Conservation (phyloP, 768 basidiomycete species). For the Macrolepiota albuminosa region DNA sequence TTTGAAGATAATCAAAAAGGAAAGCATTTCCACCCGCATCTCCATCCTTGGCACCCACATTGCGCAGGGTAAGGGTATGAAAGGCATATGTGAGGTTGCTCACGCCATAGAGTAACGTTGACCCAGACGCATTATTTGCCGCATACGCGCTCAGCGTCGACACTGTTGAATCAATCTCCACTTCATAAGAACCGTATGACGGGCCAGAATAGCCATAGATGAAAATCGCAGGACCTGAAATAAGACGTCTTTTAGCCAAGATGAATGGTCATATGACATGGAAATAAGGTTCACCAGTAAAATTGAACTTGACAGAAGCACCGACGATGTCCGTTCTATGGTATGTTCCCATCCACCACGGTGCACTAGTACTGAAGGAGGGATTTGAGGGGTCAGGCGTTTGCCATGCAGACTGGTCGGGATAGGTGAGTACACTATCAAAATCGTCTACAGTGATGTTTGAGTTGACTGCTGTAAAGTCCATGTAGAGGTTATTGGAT, state of each 20-base stretch:
- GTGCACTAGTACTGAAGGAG: slow-evolving; percentile 26
- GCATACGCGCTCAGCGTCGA: slow-evolving; percentile 28
- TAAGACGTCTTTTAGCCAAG: neutral
- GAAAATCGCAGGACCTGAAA: slow-evolving; percentile 36
- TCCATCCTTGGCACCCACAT: slow-evolving; percentile 31
- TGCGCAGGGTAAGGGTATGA: slow-evolving; percentile 36
- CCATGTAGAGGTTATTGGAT: slow-evolving; percentile 23
- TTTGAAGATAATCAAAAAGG: slow-evolving; percentile 37
- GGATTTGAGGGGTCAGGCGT: slow-evolving; percentile 43
- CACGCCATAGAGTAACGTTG: slow-evolving; percentile 28
- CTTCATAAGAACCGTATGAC: slow-evolving; percentile 36
- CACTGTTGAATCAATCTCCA: slow-evolving; percentile 29
- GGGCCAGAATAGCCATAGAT: slow-evolving; percentile 40
- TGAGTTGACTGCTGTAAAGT: slow-evolving; percentile 35
- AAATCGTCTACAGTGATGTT: slow-evolving; percentile 47
- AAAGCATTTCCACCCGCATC: slow-evolving; percentile 33
- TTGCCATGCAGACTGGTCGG: slow-evolving; percentile 34
- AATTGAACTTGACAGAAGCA: slow-evolving; percentile 35
- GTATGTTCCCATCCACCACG: slow-evolving; percentile 40
- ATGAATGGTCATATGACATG: neutral
- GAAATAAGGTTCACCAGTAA: slow-evolving; percentile 29
- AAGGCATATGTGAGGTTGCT: slow-evolving; percentile 32
- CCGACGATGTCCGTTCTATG: slow-evolving; percentile 33
- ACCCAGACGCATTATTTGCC: slow-evolving; percentile 25
- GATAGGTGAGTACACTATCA: slow-evolving; percentile 37